A percentile compares a stretch with the other conserved stretches of the same genome.
Conservation (phyloP, 495 filamentous ascomycete species). For the Aspergillus baeticus region DNA sequence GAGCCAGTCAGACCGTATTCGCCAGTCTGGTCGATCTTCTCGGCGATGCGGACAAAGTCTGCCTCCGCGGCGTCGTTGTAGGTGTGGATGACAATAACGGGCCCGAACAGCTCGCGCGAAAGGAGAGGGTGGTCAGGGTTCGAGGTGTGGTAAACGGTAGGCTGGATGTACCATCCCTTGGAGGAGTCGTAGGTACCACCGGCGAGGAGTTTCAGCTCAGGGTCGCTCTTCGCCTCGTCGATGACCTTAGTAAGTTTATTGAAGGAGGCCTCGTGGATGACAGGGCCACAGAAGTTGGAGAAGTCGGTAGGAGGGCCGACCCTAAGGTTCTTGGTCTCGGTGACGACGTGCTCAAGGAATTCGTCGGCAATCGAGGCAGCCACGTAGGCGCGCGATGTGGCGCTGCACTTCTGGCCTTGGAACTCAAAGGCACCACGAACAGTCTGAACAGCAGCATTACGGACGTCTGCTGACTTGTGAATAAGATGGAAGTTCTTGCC, state of each 20-base stretch:
- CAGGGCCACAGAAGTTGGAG: constrained; percentile 57
- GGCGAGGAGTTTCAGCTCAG: constrained; percentile 57
- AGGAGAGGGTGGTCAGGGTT: constrained; percentile 64
- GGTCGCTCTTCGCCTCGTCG: constrained; percentile 61
- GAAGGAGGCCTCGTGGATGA: constrained; percentile 56
- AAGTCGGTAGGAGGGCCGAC: constrained; percentile 69
- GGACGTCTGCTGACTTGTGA: constrained; percentile 69
- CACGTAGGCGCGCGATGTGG: constrained; percentile 74
- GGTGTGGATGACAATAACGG: constrained; percentile 57
- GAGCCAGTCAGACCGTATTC: constrained; percentile 80
- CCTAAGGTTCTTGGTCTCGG: constrained; percentile 64
- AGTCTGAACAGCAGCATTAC: constrained; percentile 74
- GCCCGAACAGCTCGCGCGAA: constrained; percentile 63
- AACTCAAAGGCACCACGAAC: constrained; percentile 84
- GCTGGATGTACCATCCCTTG: constrained; percentile 65
- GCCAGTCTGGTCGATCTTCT: constrained; percentile 62
- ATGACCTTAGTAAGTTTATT: constrained; percentile 54
- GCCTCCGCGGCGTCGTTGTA: constrained; percentile 56
- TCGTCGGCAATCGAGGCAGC: constrained; percentile 66
- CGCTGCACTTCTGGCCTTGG: constrained; percentile 86
- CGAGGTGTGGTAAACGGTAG: constrained; percentile 64
- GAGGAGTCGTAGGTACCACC: constrained; percentile 60
- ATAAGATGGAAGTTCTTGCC: constrained; percentile 89
- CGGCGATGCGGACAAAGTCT: constrained; percentile 50
- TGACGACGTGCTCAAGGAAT: constrained; percentile 60